Evolutionary conservation across 78 protist species (phyloP).

Genomic region (Planoprotostelium fungivorum): DNA sequence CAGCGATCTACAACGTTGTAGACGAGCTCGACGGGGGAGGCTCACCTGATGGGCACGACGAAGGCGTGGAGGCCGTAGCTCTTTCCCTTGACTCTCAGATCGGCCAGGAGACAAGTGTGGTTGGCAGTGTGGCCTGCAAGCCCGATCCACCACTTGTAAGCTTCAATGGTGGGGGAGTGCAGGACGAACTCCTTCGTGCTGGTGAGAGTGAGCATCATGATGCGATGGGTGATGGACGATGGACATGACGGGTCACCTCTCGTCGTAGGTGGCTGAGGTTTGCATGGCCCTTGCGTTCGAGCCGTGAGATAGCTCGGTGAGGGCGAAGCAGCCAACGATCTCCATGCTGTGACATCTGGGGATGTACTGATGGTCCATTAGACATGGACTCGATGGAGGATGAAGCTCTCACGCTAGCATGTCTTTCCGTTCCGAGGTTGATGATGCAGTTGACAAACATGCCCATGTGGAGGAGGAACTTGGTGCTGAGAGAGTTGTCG

Average conservation of each 20-base stretch:
- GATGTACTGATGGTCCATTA: too few species aligned
- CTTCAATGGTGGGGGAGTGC: slow-evolving; percentile 39
- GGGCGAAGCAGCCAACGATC: slow-evolving; percentile 75
- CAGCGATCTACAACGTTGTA: slow-evolving; percentile 11
- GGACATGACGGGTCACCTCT: background rate
- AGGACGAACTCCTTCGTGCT: slow-evolving; percentile 36
- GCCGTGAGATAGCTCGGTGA: slow-evolving; percentile 82
- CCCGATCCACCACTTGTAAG: slow-evolving; percentile 74
- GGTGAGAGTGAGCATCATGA: background rate
- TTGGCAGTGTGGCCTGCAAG: slow-evolving; percentile 39
- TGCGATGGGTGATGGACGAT: background rate
- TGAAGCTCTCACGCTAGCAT: too few species aligned
- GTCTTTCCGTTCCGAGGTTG: slow-evolving; percentile 57
- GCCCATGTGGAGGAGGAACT: too few species aligned
- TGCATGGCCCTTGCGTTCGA: slow-evolving; percentile 67
- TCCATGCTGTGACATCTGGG: too few species aligned
- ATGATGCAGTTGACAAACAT: slow-evolving; percentile 55
- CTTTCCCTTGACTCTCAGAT: slow-evolving; percentile 25
- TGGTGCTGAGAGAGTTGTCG: too few species aligned
- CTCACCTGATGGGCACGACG: slow-evolving; percentile 30
- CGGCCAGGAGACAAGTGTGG: slow-evolving; percentile 45
- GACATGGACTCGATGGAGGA: too few species aligned
- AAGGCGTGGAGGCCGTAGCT: slow-evolving; percentile 69
- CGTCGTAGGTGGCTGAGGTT: slow-evolving; percentile 58
- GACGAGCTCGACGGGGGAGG: background rate